Percentiles rank a stretch among this genome's conserved stretches.
Conservation (phyloP, 176 grass and related monocot genomes). For the Chrysopogon serrulatus region DNA sequence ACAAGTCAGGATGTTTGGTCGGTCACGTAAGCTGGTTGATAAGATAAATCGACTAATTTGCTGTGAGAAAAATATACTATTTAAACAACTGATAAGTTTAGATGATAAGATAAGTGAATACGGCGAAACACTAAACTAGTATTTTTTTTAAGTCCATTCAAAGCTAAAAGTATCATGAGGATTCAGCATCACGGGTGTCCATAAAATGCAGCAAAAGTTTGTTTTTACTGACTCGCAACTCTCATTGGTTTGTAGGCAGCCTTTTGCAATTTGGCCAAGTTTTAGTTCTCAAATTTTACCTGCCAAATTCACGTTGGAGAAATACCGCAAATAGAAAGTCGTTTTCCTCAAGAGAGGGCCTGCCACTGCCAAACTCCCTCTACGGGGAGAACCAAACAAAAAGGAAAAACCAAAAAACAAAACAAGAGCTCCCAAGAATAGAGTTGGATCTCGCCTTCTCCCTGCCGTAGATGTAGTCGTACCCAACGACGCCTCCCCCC, state of each 20-base stretch:
- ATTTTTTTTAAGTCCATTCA: neutral
- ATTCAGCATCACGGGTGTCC: neutral
- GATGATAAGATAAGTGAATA: no score
- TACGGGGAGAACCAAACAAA: neutral
- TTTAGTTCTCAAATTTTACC: neutral
- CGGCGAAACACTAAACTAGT: neutral
- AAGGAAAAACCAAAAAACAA: neutral
- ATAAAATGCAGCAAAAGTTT: neutral
- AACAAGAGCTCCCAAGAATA: slow-evolving; percentile 15
- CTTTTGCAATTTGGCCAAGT: neutral
- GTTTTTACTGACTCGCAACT: neutral
- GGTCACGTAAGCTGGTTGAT: no score
- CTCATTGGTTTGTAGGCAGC: neutral
- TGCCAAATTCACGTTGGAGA: neutral
- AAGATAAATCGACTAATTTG: no score
- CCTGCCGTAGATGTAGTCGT: neutral
- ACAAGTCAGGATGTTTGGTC: no score
- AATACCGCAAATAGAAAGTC: no score
- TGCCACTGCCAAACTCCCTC: neutral
- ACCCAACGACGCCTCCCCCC: neutral
- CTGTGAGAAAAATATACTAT: no score
- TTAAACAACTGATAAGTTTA: no score
- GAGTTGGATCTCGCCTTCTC: slow-evolving; percentile 44
- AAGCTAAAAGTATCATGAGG: neutral
- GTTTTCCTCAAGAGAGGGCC: no score